Percentiles rank a stretch among this genome's conserved stretches.
Evolutionary conservation across 306 rosid genomes (phyloP).

Genomic region (Dryas alaskensis): DNA sequence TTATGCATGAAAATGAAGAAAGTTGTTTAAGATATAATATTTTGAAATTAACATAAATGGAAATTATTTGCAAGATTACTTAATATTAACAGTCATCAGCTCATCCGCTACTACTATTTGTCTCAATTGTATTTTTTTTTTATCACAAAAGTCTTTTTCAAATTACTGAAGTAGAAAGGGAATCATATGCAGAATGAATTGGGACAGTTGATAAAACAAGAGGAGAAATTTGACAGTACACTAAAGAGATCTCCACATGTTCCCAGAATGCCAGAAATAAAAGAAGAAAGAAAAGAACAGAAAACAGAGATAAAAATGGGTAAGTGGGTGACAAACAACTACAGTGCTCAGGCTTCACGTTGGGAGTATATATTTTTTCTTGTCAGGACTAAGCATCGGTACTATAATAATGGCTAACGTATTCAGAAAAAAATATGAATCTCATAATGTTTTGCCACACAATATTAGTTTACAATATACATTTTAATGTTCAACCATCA

Average conservation of each 20-base stretch:
- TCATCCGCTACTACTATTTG: no score
- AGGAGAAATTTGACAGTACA: not conserved
- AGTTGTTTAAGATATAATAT: no score
- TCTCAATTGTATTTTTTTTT: not conserved
- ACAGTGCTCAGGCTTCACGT: constrained; percentile 7
- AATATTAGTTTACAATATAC: no score
- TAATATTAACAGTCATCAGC: not conserved
- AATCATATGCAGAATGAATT: not conserved
- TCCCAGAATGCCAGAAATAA: not conserved
- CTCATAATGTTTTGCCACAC: no score
- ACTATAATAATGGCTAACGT: no score
- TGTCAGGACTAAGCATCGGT: no score
- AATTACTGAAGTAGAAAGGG: not conserved
- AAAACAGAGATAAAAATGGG: not conserved
- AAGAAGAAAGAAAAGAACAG: not conserved
- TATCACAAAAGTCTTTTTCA: not conserved
- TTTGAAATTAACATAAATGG: no score
- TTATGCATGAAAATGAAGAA: no score
- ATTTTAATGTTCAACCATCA: no score
- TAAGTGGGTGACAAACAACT: not conserved
- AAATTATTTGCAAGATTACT: no score
- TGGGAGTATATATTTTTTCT: not conserved
- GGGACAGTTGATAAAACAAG: not conserved
- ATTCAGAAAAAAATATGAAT: no score
- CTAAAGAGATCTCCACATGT: not conserved